Evolutionary conservation across 108 stramenopile genomes (phyloP).

Genomic region (Nitzschia sp.): DNA sequence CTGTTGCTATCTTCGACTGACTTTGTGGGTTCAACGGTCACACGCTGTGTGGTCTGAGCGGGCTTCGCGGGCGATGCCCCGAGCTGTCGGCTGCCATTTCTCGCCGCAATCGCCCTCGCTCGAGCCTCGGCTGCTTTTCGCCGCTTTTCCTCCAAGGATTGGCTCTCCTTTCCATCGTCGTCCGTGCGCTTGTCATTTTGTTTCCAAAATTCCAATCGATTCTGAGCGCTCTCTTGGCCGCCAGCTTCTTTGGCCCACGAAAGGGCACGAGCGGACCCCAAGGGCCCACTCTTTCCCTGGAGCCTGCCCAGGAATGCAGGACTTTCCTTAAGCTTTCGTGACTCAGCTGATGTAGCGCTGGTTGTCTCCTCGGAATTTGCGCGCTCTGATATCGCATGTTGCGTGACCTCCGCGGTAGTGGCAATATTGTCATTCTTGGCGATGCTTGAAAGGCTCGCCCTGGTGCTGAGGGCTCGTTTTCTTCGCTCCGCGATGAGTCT

Average conservation of each 20-base stretch:
- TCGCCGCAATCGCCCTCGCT: constrained; percentile 14
- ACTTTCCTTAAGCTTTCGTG: too few relatives aligned
- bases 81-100: background rate
- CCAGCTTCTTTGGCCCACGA: background rate
- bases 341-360: too few relatives aligned
- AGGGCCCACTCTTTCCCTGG: background rate
- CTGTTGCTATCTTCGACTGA: too few relatives aligned
- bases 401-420: background rate
- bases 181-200: background rate
- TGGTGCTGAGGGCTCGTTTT: background rate
- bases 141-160: constrained; percentile 24
- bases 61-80: background rate
- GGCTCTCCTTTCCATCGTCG: background rate
- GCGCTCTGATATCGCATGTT: too few relatives aligned
- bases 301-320: too few relatives aligned
- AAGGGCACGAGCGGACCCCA: background rate
- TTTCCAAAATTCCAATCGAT: background rate
- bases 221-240: background rate
- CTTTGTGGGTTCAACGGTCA: too few relatives aligned
- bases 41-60: too few relatives aligned
- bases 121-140: constrained; percentile 25
- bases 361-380: background rate
- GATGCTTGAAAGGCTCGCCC: background rate
- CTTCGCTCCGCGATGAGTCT: constrained; percentile 5
- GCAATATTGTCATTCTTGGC: background rate